phyloP scores from a whole-genome alignment of 805 yeast genomes.

The Cyberlindnera misumaiensis region DNA sequence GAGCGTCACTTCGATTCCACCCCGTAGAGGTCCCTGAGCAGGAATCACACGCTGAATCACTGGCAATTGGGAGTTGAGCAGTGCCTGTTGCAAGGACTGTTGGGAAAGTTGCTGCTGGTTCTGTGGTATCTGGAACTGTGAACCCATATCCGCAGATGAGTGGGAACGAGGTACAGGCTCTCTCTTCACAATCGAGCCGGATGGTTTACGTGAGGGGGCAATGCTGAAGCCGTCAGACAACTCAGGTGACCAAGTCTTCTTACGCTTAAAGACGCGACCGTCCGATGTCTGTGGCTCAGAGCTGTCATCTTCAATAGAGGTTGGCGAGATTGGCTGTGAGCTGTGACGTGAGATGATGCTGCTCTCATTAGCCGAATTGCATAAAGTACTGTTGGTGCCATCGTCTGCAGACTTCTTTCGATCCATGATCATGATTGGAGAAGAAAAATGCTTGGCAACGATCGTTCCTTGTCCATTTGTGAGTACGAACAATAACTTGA shows the following conservation, averaged over 20 bases:
- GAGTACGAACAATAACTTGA: slow-evolving; percentile 62
- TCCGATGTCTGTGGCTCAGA: slow-evolving; percentile 41
- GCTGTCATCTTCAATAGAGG: slow-evolving; percentile 54
- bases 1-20: slow-evolving; percentile 92
- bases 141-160: slow-evolving; percentile 15
- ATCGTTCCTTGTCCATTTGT: slow-evolving; percentile 54
- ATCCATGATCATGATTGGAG: slow-evolving; percentile 87
- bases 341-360: slow-evolving; percentile 5
- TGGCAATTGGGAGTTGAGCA: slow-evolving; percentile 8
- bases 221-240: slow-evolving; percentile 32
- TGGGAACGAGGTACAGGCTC: slow-evolving; percentile 20
- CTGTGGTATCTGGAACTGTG: slow-evolving; percentile 21
- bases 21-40: slow-evolving; percentile 90
- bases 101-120: slow-evolving; percentile 11
- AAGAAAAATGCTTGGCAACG: slow-evolving; percentile 64
- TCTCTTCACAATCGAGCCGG: slow-evolving; percentile 25
- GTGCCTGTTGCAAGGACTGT: slow-evolving; percentile 5
- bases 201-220: slow-evolving; percentile 27
- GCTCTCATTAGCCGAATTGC: slow-evolving; percentile 15
- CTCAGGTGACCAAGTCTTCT: slow-evolving; percentile 34
- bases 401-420: slow-evolving; percentile 50
- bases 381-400: slow-evolving; percentile 7
- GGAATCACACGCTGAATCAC: slow-evolving; percentile 83
- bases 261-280: slow-evolving; percentile 39
- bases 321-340: slow-evolving; percentile 45